A percentile compares a stretch with the other conserved stretches of the same genome.
phyloP scores from a whole-genome alignment of 441 rosid genomes.

The Flueggea neowawraea region DNA sequence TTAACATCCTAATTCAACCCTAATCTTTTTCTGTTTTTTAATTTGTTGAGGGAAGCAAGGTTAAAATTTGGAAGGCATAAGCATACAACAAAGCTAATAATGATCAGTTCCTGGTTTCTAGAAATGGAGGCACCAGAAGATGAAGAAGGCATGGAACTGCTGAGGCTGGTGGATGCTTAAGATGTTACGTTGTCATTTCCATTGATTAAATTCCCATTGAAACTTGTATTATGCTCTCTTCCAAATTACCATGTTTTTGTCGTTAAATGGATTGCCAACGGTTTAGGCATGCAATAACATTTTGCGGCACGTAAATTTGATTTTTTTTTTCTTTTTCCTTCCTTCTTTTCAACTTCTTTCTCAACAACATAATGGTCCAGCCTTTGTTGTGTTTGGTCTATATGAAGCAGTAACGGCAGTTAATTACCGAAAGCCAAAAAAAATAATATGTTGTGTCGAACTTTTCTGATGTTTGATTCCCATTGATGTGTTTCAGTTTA shows the following conservation, averaged over 20 bases:
- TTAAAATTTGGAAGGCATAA: background rate
- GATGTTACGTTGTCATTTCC: slow-evolving; percentile 9
- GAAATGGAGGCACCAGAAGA: slow-evolving; percentile 13
- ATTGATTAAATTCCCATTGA: slow-evolving; percentile 18
- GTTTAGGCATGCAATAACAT: slow-evolving; percentile 1
- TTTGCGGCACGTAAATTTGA: slow-evolving; percentile 1
- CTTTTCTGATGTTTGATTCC: too few species aligned
- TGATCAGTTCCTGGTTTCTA: slow-evolving; percentile 15
- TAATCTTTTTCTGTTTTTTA: too few species aligned
- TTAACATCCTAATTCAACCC: too few species aligned
- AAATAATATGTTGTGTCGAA: too few species aligned
- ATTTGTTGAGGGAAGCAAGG: too few species aligned
- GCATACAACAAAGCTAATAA: slow-evolving; percentile 13
- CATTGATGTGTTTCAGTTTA: too few species aligned
- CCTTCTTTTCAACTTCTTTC: too few species aligned
- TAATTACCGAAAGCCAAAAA: too few species aligned
- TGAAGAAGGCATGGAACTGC: background rate
- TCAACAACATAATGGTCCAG: too few species aligned
- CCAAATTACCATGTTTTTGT: slow-evolving; percentile 4
- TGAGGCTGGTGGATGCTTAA: slow-evolving; percentile 5
- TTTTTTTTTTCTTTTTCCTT: background rate
- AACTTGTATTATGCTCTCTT: background rate
- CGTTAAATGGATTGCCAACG: background rate
- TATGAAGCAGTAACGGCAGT: too few species aligned
- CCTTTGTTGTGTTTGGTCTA: too few species aligned